Conservation (phyloP, 1,284 basidiomycete genomes). For the Ustilago trichophora region DNA sequence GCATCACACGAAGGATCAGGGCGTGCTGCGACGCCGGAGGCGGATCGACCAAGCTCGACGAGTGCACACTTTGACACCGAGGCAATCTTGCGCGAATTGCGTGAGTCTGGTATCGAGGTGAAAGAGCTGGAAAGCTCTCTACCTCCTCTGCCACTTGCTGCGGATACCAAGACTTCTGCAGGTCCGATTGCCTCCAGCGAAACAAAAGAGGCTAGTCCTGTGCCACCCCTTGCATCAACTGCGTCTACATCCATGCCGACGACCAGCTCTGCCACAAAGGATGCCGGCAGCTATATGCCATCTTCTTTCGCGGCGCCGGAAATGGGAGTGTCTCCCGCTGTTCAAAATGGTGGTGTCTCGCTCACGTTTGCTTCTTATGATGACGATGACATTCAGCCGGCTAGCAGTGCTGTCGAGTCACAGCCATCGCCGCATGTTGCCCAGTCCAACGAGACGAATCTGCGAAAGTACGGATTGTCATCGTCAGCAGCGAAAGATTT, state of each 20-base stretch:
- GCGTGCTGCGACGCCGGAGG: slow-evolving; percentile 38
- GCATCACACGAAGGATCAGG: slow-evolving; percentile 20
- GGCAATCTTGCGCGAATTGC: slow-evolving; percentile 57
- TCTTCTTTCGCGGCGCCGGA: neutral
- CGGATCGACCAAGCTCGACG: slow-evolving; percentile 27
- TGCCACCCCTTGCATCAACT: too few relatives aligned
- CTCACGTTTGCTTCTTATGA: slow-evolving; percentile 52
- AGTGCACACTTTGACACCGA: slow-evolving; percentile 55
- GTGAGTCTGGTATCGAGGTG: slow-evolving; percentile 59
- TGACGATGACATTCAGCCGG: slow-evolving; percentile 37
- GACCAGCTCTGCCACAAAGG: too few relatives aligned
- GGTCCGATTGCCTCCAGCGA: neutral
- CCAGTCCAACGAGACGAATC: slow-evolving; percentile 1
- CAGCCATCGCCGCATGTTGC: too few relatives aligned
- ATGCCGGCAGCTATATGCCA: neutral
- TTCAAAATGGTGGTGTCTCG: slow-evolving; percentile 29
- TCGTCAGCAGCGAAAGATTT: slow-evolving; percentile 26
- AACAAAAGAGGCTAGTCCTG: too few relatives aligned
- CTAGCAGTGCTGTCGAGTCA: neutral
- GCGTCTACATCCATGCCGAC: too few relatives aligned
- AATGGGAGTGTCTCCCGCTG: neutral
- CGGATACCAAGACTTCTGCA: neutral
- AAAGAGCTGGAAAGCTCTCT: slow-evolving; percentile 57
- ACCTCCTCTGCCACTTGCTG: slow-evolving; percentile 48
- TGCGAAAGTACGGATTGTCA: slow-evolving; percentile 18